phyloP scores from a whole-genome alignment of 805 yeast species.

The Metschnikowia dekortorum region DNA sequence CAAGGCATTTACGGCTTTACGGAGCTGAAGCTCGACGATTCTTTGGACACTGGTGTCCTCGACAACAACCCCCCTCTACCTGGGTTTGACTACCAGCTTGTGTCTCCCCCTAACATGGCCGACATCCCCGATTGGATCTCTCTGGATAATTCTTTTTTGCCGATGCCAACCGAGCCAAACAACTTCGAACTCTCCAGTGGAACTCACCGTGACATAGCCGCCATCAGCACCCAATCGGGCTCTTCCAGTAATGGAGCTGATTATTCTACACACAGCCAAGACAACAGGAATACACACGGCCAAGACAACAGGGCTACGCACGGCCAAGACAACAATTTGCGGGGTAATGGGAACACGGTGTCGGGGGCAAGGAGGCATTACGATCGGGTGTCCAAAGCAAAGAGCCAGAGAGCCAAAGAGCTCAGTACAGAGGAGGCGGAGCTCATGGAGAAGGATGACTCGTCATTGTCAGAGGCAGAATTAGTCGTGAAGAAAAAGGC shows the following conservation, averaged over 20 bases:
- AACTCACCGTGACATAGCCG: not conserved
- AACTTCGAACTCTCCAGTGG: not conserved
- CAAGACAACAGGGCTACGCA: too few species aligned
- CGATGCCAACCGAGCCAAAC: not conserved
- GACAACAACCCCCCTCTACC: not conserved
- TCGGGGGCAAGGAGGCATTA: not conserved
- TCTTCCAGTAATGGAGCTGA: not conserved
- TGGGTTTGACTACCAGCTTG: slow-evolving; percentile 1
- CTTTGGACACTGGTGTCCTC: not conserved
- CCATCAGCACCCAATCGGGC: not conserved
- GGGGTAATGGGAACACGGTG: not conserved
- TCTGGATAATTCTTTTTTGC: not conserved
- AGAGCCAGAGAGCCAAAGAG: slow-evolving; percentile 5
- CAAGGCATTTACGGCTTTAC: not conserved
- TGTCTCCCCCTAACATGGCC: slow-evolving; percentile 3
- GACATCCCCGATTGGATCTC: slow-evolving; percentile 4
- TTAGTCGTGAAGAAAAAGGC: slow-evolving; percentile 59
- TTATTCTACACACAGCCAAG: not conserved
- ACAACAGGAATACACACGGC: too few species aligned
- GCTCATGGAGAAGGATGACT: slow-evolving; percentile 34
- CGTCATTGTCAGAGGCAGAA: slow-evolving; percentile 37
- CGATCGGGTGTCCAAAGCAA: not conserved
- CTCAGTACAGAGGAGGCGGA: slow-evolving; percentile 32
- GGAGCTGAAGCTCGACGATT: not conserved
- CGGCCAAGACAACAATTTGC: not conserved